Conservation (phyloP, 176 grass and related monocot species). For the Hsuehochloa calcarea region DNA sequence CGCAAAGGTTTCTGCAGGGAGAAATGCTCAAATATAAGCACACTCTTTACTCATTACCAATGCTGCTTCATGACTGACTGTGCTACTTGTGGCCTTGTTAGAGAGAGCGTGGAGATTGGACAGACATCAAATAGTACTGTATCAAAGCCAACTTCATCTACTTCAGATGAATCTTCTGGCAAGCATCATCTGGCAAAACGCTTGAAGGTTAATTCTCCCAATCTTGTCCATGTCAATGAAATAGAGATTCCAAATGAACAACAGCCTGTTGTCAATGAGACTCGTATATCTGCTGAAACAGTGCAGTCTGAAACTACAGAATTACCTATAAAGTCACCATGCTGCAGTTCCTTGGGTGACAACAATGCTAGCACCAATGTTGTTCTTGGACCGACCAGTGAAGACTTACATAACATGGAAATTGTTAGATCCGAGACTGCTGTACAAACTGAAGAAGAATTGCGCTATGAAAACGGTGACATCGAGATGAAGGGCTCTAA, state of each 20-base stretch:
- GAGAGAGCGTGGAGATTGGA: conserved; percentile 26
- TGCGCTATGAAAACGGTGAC: conserved; percentile 16
- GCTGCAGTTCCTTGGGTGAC: conserved; percentile 23
- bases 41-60: conserved; percentile 19
- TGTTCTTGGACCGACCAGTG: background rate
- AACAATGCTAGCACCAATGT: conserved; percentile 9
- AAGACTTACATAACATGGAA: conserved; percentile 13
- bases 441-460: conserved; percentile 28
- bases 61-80: conserved; percentile 21
- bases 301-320: conserved; percentile 29
- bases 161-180: conserved; percentile 37
- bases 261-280: conserved; percentile 29
- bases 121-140: conserved; percentile 47
- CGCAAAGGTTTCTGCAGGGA: conserved; percentile 28
- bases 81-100: conserved; percentile 45
- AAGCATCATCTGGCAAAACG: conserved; percentile 51
- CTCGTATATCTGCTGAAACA: conserved; percentile 16
- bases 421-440: conserved; percentile 13
- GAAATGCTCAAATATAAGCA: conserved; percentile 39
- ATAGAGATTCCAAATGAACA: conserved; percentile 20
- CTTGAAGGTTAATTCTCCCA: conserved; percentile 35
- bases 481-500: conserved; percentile 28
- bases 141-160: conserved; percentile 43
- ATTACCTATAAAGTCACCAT: conserved; percentile 28
- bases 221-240: conserved; percentile 27